phyloP scores from a whole-genome alignment of 306 rosid species.

The Quercus engelmannii region DNA sequence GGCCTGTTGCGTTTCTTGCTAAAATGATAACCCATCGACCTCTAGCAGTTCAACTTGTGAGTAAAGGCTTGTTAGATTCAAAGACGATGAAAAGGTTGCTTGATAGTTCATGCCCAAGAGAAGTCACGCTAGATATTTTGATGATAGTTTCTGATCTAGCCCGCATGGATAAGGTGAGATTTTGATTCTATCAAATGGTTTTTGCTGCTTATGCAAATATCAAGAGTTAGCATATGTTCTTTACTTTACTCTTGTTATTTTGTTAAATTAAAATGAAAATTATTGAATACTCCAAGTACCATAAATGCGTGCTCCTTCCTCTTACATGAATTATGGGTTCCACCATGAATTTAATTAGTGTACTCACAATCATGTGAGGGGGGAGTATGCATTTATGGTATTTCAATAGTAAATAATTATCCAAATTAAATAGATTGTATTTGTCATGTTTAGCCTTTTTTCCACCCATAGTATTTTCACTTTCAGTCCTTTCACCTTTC shows the following conservation, averaged over 20 bases:
- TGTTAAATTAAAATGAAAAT: too few relatives aligned
- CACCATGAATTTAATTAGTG: too few relatives aligned
- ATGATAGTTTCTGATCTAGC: conserved; percentile 97
- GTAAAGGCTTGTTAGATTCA: conserved; percentile 78
- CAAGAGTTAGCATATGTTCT: neutral
- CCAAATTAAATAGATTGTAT: neutral
- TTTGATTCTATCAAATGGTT: conserved; percentile 22
- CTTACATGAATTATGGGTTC: too few relatives aligned
- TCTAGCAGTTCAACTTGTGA: conserved; percentile 75
- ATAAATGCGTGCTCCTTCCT: too few relatives aligned
- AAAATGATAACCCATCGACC: conserved; percentile 81
- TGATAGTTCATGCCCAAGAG: conserved; percentile 65
- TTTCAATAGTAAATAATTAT: too few relatives aligned
- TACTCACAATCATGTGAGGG: too few relatives aligned
- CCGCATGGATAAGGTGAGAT: conserved; percentile 90
- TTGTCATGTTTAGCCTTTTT: neutral
- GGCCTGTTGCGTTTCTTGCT: conserved; percentile 91
- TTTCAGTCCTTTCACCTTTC: neutral
- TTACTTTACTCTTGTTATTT: neutral
- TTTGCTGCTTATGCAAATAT: neutral
- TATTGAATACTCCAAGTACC: too few relatives aligned
- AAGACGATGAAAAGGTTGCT: conserved; percentile 71
- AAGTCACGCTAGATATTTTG: conserved; percentile 64
- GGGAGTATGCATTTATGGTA: too few relatives aligned
- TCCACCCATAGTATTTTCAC: neutral